Base-by-base conservation (phyloP, 257 asterid genomes). In the Phtheirospermum japonicum region DNA sequence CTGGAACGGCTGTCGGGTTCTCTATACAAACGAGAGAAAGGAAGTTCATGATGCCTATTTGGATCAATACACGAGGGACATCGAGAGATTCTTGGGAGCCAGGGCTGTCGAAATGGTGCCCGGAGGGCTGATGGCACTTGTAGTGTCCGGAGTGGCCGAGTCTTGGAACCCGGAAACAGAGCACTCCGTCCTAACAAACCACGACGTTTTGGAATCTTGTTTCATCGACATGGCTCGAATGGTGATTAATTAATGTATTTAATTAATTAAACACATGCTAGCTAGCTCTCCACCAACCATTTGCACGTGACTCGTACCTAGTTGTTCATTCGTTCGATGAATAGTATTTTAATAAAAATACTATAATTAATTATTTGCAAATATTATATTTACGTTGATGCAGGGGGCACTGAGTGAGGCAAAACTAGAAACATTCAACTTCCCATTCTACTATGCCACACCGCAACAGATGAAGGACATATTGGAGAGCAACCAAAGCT, bases 161-260 rank as follows among this genome's bases (percentile, higher is more conserved):
- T 67, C 66, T 30, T 16, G 17, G 12, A 59, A 64, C 42, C 75
- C 77, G 34, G 34, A 31, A 23, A 26, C 56, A 5, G 75, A 64
- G 62, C 9, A 31, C 6, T 66, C n/a, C n/a, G n/a, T n/a, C n/a
- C n/a, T n/a, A n/a, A n/a, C n/a, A n/a, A n/a, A n/a, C n/a, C n/a
- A n/a, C 10, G 67, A 67, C 40, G 42, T 72, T 48, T 10, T 79
- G 42, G 79, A 73, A 40, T 66, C 75, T 69, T 79, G 81, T 62
- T 87, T 82, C 2, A 0, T 23, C 49, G 87, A 85, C 70, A 69
- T 82, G 85, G 89, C n/a, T n/a, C n/a, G n/a, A n/a, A n/a, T n/a
- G n/a, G n/a, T n/a, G n/a, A n/a, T n/a, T n/a, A n/a, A n/a, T n/a
- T n/a, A n/a, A n/a, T n/a, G n/a, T n/a, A n/a, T n/a, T n/a, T n/a